phyloP scores from a whole-genome alignment of 352 stramenopile genomes.

The Phytophthora idaei region DNA sequence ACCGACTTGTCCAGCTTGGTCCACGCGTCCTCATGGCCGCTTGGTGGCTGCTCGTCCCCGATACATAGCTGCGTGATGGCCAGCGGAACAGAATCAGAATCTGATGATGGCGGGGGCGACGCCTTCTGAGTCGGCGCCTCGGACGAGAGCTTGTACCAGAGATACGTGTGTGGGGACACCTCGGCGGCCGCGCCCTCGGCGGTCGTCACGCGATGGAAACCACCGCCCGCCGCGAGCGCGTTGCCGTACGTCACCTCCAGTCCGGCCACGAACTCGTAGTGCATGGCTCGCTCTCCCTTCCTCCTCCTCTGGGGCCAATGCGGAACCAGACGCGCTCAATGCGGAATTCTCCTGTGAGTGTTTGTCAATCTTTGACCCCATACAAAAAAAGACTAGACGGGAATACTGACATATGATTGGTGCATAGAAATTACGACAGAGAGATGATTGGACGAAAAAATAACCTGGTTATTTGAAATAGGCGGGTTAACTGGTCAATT shows the following conservation, averaged over 20 bases:
- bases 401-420: constrained; percentile 7
- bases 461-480: constrained; percentile 4
- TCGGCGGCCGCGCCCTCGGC: constrained; percentile 75
- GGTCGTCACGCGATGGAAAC: constrained; percentile 86
- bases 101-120: not conserved
- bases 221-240: constrained; percentile 74
- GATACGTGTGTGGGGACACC: constrained; percentile 80
- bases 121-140: constrained; percentile 12
- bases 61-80: constrained; percentile 68
- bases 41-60: constrained; percentile 33
- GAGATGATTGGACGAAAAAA: constrained; percentile 4
- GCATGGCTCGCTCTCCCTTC: constrained; percentile 43
- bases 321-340: constrained; percentile 15
- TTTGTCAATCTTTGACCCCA: constrained; percentile 10
- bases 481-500: constrained; percentile 3
- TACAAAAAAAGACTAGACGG: constrained; percentile 17
- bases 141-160: constrained; percentile 78
- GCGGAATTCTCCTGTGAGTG: not conserved
- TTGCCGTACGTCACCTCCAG: constrained; percentile 90
- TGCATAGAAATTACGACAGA: not conserved
- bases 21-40: constrained; percentile 35
- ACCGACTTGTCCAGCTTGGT: constrained; percentile 77
- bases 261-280: constrained; percentile 69
- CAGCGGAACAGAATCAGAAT: constrained; percentile 9
- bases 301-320: not conserved